These are phyloP conservation scores for Candida nanaspora DNA, from an alignment of 805 yeast species.

Conservation along the genomic window DNA sequence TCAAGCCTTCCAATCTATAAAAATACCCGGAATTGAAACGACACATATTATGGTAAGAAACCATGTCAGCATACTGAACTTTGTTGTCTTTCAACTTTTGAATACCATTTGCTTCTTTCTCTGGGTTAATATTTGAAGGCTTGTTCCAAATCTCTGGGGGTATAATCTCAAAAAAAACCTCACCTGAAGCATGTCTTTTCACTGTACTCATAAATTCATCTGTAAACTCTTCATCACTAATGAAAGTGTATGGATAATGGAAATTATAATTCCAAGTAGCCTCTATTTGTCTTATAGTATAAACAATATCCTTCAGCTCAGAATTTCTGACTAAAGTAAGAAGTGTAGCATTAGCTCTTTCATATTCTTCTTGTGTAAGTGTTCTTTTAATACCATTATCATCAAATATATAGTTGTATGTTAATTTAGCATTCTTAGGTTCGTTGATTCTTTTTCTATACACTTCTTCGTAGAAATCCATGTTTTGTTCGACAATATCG, in stretches of 20 bases:
- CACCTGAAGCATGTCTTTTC: slow-evolving; percentile 37
- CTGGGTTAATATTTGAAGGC: slow-evolving; percentile 36
- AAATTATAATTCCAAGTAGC: slow-evolving; percentile 64
- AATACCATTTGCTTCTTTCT: slow-evolving; percentile 31
- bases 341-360: slow-evolving; percentile 66
- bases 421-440: slow-evolving; percentile 24
- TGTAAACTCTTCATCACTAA: slow-evolving; percentile 75
- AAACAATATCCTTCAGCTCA: slow-evolving; percentile 48
- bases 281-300: slow-evolving; percentile 59
- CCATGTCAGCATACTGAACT: slow-evolving; percentile 55
- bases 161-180: slow-evolving; percentile 44
- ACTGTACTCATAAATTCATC: slow-evolving; percentile 63
- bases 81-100: slow-evolving; percentile 28
- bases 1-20: slow-evolving; percentile 53
- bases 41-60: slow-evolving; percentile 78
- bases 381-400: slow-evolving; percentile 19
- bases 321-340: slow-evolving; percentile 68
- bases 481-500: slow-evolving; percentile 24
- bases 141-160: slow-evolving; percentile 44
- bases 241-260: slow-evolving; percentile 89
- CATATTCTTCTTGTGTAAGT: slow-evolving; percentile 23
- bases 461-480: slow-evolving; percentile 28
- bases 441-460: slow-evolving; percentile 26
- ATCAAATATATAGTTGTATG: slow-evolving; percentile 22
- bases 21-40: slow-evolving; percentile 68